Conservation (phyloP, 2,329 filamentous ascomycete genomes). For the Cercospora nicotianae region DNA sequence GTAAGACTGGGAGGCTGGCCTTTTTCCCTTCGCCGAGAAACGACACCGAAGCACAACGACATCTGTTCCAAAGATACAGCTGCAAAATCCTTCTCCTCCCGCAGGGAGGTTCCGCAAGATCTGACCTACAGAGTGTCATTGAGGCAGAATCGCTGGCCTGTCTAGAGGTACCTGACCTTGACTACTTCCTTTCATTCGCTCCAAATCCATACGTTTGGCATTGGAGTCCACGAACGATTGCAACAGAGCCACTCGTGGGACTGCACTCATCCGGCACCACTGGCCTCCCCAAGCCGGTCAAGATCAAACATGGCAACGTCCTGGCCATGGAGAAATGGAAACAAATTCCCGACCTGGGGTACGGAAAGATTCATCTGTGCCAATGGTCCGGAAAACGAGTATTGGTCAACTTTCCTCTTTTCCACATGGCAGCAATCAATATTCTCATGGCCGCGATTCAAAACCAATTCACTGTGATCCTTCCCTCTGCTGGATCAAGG, state of each 20-base stretch:
- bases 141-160: slow-evolving; percentile 17
- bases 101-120: background rate
- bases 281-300: slow-evolving; percentile 22
- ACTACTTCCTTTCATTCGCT: slow-evolving; percentile 17
- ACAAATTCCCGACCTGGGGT: slow-evolving; percentile 9
- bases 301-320: slow-evolving; percentile 18
- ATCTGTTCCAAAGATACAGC: slow-evolving; percentile 20
- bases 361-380: slow-evolving; percentile 11
- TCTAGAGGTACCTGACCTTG: slow-evolving; percentile 19
- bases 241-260: slow-evolving; percentile 20
- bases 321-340: slow-evolving; percentile 21
- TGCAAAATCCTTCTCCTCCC: slow-evolving; percentile 20
- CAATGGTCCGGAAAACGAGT: slow-evolving; percentile 15
- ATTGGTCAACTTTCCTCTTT: slow-evolving; percentile 16
- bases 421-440: slow-evolving; percentile 21
- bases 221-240: slow-evolving; percentile 12
- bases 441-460: slow-evolving; percentile 11
- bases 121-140: slow-evolving; percentile 13
- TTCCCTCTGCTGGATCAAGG: slow-evolving; percentile 5
- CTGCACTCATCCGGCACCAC: slow-evolving; percentile 23
- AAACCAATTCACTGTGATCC: slow-evolving; percentile 13
- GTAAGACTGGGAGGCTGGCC: slow-evolving; percentile 20
- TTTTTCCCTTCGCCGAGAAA: slow-evolving; percentile 25
- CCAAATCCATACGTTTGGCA: slow-evolving; percentile 17
- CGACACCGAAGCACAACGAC: slow-evolving; percentile 17